Evolutionary conservation across 2,329 filamentous ascomycete species (phyloP).

Genomic region (Xylaria sp.): DNA sequence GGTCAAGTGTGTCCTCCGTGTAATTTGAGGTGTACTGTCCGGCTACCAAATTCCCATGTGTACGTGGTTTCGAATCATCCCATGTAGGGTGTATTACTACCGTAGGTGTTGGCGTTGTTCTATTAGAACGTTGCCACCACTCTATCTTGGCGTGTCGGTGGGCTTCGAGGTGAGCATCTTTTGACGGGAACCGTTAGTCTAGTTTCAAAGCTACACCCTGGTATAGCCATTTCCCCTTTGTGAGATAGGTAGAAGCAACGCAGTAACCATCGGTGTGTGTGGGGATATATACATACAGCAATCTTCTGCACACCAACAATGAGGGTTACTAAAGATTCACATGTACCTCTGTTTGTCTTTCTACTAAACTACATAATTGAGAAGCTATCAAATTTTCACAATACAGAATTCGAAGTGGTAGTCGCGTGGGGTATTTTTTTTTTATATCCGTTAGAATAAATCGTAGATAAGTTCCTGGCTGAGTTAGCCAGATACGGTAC

Average conservation of each 20-base stretch:
- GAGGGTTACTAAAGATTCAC: not conserved
- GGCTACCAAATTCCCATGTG: not conserved
- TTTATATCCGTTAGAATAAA: not conserved
- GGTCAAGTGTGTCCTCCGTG: not conserved
- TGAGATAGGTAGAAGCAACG: not conserved
- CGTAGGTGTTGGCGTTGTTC: not conserved
- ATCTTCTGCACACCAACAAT: not conserved
- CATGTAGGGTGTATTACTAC: not conserved
- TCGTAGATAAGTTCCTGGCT: not conserved
- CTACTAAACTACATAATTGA: not conserved
- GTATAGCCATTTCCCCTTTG: not conserved
- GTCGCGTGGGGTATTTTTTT: not conserved
- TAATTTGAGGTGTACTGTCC: no score
- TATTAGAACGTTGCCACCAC: not conserved
- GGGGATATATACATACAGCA: slow-evolving; percentile 2
- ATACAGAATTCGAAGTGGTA: not conserved
- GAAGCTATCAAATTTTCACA: not conserved
- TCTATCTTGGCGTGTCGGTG: not conserved
- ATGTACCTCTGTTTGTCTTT: not conserved
- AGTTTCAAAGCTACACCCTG: not conserved
- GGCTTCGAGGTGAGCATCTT: not conserved
- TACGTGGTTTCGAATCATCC: not conserved
- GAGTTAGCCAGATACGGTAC: not conserved
- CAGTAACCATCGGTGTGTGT: slow-evolving; percentile 1
- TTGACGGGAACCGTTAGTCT: not conserved